phyloP scores from a whole-genome alignment of 208 protist genomes.

The Balamuthia mandrillaris region DNA sequence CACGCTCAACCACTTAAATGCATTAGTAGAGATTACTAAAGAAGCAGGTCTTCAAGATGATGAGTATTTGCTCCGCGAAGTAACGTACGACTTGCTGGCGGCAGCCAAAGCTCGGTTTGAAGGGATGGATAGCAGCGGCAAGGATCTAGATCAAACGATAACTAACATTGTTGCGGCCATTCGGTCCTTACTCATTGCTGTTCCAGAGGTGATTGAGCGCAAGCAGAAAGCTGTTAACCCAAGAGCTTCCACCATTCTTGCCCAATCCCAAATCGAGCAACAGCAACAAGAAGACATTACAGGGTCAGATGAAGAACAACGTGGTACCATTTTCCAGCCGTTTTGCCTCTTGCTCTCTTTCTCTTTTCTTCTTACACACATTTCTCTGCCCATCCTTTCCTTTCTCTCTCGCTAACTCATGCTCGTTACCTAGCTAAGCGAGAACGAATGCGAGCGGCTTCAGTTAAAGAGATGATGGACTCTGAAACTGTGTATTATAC shows the following conservation, averaged over 20 bases:
- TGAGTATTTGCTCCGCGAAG: not conserved
- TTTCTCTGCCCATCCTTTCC: not conserved
- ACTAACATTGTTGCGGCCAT: not conserved
- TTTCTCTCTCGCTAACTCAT: not conserved
- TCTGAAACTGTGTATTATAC: conserved; percentile 16
- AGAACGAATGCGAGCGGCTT: not conserved
- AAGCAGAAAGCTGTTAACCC: too few species aligned
- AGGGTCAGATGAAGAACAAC: not conserved
- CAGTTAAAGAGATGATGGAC: not conserved
- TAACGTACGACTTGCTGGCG: not conserved
- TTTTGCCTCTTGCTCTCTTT: not conserved
- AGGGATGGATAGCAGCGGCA: not conserved
- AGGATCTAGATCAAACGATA: not conserved
- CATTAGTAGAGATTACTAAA: not conserved
- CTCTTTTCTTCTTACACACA: not conserved
- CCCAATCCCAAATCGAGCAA: too few species aligned
- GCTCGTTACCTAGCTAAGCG: not conserved
- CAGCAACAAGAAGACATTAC: too few species aligned
- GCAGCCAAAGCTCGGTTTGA: not conserved
- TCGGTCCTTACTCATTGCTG: not conserved
- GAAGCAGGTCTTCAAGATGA: not conserved
- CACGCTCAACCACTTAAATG: not conserved
- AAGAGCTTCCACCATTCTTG: too few species aligned
- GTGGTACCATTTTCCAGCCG: not conserved
- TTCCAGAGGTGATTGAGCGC: not conserved